These are phyloP conservation scores for Linderniella brevidens DNA, from an alignment of 257 asterid genomes.

Conservation along the genomic window DNA sequence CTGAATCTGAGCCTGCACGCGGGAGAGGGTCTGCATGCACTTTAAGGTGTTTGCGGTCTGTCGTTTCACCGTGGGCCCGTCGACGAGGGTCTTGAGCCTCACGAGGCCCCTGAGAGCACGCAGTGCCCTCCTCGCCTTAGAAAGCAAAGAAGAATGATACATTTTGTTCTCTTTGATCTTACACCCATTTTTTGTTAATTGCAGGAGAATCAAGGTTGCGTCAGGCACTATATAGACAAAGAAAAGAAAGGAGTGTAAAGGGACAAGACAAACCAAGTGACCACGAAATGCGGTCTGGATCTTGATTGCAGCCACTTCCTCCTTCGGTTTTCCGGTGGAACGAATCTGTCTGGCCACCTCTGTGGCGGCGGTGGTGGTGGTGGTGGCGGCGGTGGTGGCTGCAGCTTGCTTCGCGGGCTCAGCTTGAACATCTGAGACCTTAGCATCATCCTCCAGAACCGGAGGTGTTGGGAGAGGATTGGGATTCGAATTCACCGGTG, in stretches of 20 bases:
- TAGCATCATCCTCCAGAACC: slow-evolving; percentile 28
- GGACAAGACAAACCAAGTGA: slow-evolving; percentile 39
- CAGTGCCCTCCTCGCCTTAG: slow-evolving; percentile 91
- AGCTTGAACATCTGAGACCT: neutral
- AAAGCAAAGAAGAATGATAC: slow-evolving; percentile 6
- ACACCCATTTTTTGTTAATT: too few relatives aligned
- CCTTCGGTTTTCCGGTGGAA: slow-evolving; percentile 44
- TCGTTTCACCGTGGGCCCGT: slow-evolving; percentile 70
- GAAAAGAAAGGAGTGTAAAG: neutral
- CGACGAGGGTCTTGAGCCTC: slow-evolving; percentile 70
- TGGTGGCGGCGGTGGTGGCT: slow-evolving; percentile 53
- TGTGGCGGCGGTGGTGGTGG: slow-evolving; percentile 61
- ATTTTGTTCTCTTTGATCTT: too few relatives aligned
- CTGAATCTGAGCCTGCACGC: slow-evolving; percentile 82
- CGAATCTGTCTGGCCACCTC: slow-evolving; percentile 51
- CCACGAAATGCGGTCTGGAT: slow-evolving; percentile 94
- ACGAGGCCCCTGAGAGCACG: slow-evolving; percentile 89
- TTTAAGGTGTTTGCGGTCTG: slow-evolving; percentile 78
- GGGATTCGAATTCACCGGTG: slow-evolving; percentile 26
- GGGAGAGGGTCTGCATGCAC: slow-evolving; percentile 77
- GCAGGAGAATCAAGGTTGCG: too few relatives aligned
- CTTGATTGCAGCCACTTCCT: slow-evolving; percentile 72
- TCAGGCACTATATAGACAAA: slow-evolving; percentile 1
- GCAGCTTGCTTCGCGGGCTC: slow-evolving; percentile 56
- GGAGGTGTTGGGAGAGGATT: slow-evolving; percentile 43